Conservation (phyloP, 441 rosid species). For the Breynia disticha region DNA sequence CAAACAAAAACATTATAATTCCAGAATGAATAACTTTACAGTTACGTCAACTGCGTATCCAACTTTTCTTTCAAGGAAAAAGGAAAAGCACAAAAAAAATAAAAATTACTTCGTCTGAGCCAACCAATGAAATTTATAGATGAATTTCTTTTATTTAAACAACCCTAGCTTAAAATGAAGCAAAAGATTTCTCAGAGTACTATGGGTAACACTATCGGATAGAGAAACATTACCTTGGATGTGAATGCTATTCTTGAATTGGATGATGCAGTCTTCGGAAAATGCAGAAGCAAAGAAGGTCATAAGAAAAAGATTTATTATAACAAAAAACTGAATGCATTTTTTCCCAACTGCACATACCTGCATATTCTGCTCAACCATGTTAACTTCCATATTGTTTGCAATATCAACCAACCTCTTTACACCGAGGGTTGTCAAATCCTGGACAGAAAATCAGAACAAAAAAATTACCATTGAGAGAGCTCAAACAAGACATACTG, state of each 20-base stretch:
- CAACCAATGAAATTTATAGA: not conserved
- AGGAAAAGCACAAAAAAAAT: not conserved
- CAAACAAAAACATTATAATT: too few species aligned
- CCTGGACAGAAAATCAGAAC: conserved; percentile 26
- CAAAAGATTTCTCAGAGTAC: not conserved
- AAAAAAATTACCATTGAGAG: conserved; percentile 11
- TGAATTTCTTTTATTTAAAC: not conserved
- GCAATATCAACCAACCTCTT: conserved; percentile 35
- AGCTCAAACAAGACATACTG: conserved; percentile 2
- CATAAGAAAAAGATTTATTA: conserved; percentile 4
- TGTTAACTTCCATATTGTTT: conserved; percentile 26
- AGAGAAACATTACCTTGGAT: conserved; percentile 40
- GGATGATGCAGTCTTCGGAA: conserved; percentile 49
- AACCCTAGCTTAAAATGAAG: not conserved
- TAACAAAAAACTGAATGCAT: conserved; percentile 9
- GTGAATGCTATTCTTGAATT: conserved; percentile 37
- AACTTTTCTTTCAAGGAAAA: not conserved
- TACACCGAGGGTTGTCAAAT: conserved; percentile 48
- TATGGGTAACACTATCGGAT: not conserved
- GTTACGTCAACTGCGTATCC: too few species aligned
- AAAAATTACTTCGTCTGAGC: not conserved
- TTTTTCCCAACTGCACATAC: conserved; percentile 17
- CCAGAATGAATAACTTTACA: too few species aligned
- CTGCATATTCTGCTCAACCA: conserved; percentile 38
- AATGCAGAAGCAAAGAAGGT: conserved; percentile 1